These are phyloP conservation scores for Mycothermus thermophilus DNA, from an alignment of 495 filamentous ascomycete genomes.

Conservation along the genomic window DNA sequence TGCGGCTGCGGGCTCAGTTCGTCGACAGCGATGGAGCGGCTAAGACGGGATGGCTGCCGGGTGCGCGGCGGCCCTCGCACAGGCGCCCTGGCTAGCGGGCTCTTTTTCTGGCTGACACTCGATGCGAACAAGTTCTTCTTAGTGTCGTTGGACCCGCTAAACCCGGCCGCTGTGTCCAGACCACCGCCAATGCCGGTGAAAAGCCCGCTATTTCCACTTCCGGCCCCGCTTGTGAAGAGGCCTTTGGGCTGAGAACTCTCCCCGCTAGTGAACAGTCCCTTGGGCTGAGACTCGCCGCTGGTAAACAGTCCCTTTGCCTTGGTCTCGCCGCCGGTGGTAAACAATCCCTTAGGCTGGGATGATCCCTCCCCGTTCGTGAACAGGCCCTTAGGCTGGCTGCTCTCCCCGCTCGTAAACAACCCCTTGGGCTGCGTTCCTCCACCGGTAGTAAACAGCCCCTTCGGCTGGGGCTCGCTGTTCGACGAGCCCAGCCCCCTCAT, in stretches of 20 bases:
- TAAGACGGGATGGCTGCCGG: slow-evolving; percentile 13
- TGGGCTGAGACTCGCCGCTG: too few species aligned
- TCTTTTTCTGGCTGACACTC: neutral
- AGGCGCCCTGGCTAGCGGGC: neutral
- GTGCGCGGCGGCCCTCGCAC: too few species aligned
- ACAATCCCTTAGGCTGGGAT: too few species aligned
- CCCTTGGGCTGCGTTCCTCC: neutral
- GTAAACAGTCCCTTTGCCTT: too few species aligned
- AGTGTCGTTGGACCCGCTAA: neutral
- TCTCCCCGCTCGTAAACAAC: slow-evolving; percentile 4
- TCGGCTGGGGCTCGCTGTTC: neutral
- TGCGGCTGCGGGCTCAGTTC: too few species aligned
- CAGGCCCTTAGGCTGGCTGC: too few species aligned
- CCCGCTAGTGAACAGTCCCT: too few species aligned
- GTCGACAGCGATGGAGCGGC: slow-evolving; percentile 10
- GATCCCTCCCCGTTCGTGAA: too few species aligned
- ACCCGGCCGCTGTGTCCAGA: neutral
- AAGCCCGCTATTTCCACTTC: too few species aligned
- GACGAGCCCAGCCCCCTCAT: too few species aligned
- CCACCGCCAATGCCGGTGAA: slow-evolving; percentile 2
- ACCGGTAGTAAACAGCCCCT: neutral
- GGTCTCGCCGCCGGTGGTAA: too few species aligned
- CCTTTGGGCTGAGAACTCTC: neutral
- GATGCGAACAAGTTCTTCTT: neutral
- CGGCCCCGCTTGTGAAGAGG: neutral